Conservation (phyloP, 1,284 basidiomycete species). For the Amylostereum areolatum region DNA sequence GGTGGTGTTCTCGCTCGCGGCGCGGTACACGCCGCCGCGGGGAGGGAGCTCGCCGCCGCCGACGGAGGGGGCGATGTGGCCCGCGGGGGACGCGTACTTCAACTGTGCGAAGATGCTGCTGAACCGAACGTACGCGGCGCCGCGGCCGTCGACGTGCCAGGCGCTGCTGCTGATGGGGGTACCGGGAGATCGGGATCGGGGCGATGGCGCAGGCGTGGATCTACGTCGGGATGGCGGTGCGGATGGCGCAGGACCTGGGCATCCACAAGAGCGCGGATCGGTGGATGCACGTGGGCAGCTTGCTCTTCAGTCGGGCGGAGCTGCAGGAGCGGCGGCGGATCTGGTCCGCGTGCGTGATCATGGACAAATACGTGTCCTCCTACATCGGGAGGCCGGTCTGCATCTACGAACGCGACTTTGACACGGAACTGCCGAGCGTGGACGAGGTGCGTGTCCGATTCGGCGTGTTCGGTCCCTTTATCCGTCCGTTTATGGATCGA, state of each 20-base stretch:
- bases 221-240: conserved; percentile 72
- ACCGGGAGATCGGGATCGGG: conserved; percentile 80
- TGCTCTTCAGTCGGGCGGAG: conserved; percentile 59
- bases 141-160: conserved; percentile 66
- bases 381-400: conserved; percentile 79
- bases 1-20: conserved; percentile 72
- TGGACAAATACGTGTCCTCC: conserved; percentile 78
- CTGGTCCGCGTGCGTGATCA: conserved; percentile 76
- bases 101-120: conserved; percentile 66
- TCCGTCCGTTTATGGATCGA: neutral
- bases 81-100: conserved; percentile 72
- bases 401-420: conserved; percentile 77
- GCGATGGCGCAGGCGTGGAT: conserved; percentile 86
- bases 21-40: conserved; percentile 52
- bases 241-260: conserved; percentile 84
- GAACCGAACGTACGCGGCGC: conserved; percentile 60
- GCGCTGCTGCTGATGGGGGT: conserved; percentile 74
- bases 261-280: conserved; percentile 76
- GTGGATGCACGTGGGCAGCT: conserved; percentile 58
- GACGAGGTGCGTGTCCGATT: conserved; percentile 61
- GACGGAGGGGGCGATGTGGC: conserved; percentile 74
- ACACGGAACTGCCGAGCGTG: conserved; percentile 62
- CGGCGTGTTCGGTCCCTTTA: too few species aligned
- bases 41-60: conserved; percentile 25
- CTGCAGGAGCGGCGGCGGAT: conserved; percentile 70